phyloP scores from a whole-genome alignment of 2,329 filamentous ascomycete species.

The Monosporascus ibericus region DNA sequence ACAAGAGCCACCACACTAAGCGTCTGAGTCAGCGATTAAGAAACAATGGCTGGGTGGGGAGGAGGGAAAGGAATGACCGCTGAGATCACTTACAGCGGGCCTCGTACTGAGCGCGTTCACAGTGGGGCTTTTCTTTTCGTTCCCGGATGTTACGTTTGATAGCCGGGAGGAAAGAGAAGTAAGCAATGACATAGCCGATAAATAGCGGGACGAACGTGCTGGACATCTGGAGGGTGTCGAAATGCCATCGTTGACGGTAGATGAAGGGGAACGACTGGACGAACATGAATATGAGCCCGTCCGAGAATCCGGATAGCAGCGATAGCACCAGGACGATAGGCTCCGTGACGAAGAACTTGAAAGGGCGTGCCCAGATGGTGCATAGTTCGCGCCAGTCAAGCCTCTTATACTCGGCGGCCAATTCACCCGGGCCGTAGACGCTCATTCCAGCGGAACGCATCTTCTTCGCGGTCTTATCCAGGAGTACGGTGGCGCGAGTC shows the following conservation, averaged over 20 bases:
- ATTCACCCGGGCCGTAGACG: conserved; percentile 65
- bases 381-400: conserved; percentile 51
- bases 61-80: too few relatives aligned
- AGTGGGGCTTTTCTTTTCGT: conserved; percentile 42
- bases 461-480: conserved; percentile 70
- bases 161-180: conserved; percentile 51
- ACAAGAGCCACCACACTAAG: conserved; percentile 55
- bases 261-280: conserved; percentile 66
- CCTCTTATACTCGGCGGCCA: conserved; percentile 44
- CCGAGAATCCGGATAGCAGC: conserved; percentile 65
- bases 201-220: conserved; percentile 61
- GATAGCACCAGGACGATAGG: conserved; percentile 68
- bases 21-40: too few relatives aligned
- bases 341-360: conserved; percentile 68
- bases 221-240: conserved; percentile 49
- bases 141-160: conserved; percentile 48
- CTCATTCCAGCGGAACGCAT: conserved; percentile 52
- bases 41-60: too few relatives aligned
- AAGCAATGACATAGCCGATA: conserved; percentile 59
- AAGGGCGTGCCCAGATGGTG: conserved; percentile 56
- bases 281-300: conserved; percentile 73
- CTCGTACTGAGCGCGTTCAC: conserved; percentile 60
- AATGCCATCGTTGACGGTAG: conserved; percentile 57
- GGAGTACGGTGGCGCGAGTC: conserved; percentile 66
- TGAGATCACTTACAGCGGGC: conserved; percentile 34